phyloP scores from a whole-genome alignment of 352 stramenopile species.

The Phytophthora syringae region DNA sequence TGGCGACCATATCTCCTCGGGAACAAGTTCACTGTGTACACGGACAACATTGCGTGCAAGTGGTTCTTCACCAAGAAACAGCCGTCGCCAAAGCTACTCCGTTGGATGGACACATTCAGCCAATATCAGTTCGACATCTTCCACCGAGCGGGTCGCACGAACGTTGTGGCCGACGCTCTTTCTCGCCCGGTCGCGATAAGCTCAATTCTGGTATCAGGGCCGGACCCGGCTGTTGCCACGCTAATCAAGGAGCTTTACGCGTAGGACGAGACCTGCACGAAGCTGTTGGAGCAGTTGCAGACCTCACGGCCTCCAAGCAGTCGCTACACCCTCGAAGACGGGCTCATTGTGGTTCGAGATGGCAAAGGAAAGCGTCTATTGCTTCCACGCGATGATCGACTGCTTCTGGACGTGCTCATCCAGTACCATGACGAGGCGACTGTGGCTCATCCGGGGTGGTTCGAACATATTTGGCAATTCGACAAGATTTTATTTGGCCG shows the following conservation, averaged over 20 bases:
- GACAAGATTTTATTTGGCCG: slow-evolving; percentile 4
- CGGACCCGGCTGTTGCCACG: not conserved
- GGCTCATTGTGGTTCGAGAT: not conserved
- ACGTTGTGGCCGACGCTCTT: slow-evolving; percentile 4
- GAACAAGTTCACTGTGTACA: slow-evolving; percentile 6
- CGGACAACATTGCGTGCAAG: slow-evolving; percentile 4
- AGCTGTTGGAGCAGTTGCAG: no score
- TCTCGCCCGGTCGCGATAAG: not conserved
- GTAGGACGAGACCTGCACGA: not conserved
- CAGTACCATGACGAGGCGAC: slow-evolving; percentile 7
- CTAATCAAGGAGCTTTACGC: not conserved
- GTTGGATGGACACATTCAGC: slow-evolving; percentile 9
- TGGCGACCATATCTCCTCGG: slow-evolving; percentile 10
- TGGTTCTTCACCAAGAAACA: slow-evolving; percentile 16
- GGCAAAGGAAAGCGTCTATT: not conserved
- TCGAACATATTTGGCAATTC: not conserved
- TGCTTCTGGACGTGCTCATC: not conserved
- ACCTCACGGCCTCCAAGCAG: not conserved
- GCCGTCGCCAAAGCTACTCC: slow-evolving; percentile 4
- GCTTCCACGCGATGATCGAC: not conserved
- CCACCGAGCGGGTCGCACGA: not conserved
- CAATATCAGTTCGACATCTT: slow-evolving; percentile 2
- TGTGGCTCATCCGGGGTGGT: not conserved
- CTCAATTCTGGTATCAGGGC: not conserved
- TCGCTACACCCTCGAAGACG: not conserved